Evolutionary conservation across 768 basidiomycete species (phyloP).

Genomic region (Collybia mongolica): DNA sequence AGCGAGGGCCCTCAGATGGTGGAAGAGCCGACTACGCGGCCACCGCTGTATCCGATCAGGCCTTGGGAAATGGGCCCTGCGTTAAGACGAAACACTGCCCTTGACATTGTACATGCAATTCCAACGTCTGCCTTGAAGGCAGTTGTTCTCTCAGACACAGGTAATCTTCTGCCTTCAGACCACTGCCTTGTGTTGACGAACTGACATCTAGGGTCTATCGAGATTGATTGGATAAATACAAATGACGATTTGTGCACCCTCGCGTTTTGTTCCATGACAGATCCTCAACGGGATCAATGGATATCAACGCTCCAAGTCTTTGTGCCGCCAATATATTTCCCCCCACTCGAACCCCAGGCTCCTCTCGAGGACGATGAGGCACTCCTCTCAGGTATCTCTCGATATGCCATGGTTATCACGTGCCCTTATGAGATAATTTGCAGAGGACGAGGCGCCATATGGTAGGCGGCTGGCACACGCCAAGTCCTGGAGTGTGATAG

Average conservation of each 20-base stretch:
- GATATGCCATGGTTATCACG: neutral
- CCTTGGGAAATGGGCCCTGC: constrained; percentile 40
- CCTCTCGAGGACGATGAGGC: constrained; percentile 13
- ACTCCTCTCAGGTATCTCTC: constrained; percentile 14
- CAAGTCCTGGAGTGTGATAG: constrained; percentile 38
- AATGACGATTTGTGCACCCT: constrained; percentile 14
- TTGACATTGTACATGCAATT: constrained; percentile 30
- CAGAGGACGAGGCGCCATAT: constrained; percentile 20
- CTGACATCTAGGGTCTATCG: constrained; percentile 23
- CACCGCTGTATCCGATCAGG: constrained; percentile 26
- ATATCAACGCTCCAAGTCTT: constrained; percentile 22
- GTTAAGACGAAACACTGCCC: constrained; percentile 20
- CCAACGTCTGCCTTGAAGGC: constrained; percentile 22
- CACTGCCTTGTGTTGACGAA: neutral
- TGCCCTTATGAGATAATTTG: neutral
- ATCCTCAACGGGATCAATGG: constrained; percentile 29
- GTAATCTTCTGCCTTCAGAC: constrained; percentile 14
- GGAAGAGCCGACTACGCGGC: constrained; percentile 8
- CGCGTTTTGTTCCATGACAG: constrained; percentile 18
- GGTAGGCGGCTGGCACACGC: constrained; percentile 21
- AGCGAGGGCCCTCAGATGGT: constrained; percentile 16
- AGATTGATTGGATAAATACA: constrained; percentile 29
- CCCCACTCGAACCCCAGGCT: constrained; percentile 14
- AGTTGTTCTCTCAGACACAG: constrained; percentile 26
- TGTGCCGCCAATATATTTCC: constrained; percentile 22